Conservation (phyloP, 2,329 filamentous ascomycete species). For the Xylaria sp. region DNA sequence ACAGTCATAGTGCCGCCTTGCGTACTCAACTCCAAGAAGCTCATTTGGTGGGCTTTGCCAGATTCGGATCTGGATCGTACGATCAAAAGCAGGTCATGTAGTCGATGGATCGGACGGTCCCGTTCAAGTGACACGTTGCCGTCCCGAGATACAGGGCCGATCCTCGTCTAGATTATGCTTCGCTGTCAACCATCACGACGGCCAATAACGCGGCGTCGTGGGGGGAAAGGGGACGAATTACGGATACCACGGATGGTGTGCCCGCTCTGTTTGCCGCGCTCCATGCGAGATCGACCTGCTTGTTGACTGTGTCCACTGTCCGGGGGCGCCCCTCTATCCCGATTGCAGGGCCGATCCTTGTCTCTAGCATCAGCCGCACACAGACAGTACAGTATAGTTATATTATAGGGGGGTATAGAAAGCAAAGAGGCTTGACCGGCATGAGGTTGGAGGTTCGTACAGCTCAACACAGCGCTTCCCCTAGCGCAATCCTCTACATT, state of each 20-base stretch:
- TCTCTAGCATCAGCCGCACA: conserved; percentile 16
- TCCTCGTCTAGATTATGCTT: conserved; percentile 27
- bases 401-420: conserved; percentile 19
- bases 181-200: conserved; percentile 20
- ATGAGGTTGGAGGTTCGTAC: conserved; percentile 22
- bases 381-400: conserved; percentile 1
- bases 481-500: conserved; percentile 8
- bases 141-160: conserved; percentile 32
- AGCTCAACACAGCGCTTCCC: conserved; percentile 10
- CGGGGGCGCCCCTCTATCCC: background rate
- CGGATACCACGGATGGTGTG: conserved; percentile 21
- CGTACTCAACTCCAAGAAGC: conserved; percentile 14
- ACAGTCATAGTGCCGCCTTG: conserved; percentile 5
- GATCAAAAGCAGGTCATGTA: conserved; percentile 30
- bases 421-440: conserved; percentile 15
- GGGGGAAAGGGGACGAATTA: conserved; percentile 8
- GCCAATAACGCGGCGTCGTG: conserved; percentile 11
- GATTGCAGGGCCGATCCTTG: conserved; percentile 24
- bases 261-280: conserved; percentile 19
- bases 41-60: conserved; percentile 27
- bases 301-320: conserved; percentile 16
- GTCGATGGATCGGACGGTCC: conserved; percentile 22
- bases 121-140: conserved; percentile 37
- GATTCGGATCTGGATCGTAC: conserved; percentile 33
- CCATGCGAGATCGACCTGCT: conserved; percentile 25